Evolutionary conservation across 2,329 filamentous ascomycete species (phyloP).

Genomic region (Pseudogymnoascus verrucosus): DNA sequence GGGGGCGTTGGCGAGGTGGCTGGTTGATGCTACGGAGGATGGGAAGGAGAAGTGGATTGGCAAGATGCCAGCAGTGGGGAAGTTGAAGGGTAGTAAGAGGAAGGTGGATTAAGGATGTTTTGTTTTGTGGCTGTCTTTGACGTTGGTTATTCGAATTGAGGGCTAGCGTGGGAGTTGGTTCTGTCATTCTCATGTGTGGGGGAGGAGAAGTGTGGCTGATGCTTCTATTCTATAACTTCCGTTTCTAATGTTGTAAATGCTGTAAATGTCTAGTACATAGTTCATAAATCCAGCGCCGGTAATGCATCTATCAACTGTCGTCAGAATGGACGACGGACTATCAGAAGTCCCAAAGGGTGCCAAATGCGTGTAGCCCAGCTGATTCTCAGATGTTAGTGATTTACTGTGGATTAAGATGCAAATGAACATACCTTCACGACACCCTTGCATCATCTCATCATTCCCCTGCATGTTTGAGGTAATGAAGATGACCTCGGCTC

Average conservation of each 20-base stretch:
- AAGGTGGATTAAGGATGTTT: slow-evolving; percentile 16
- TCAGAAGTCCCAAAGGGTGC: slow-evolving; percentile 35
- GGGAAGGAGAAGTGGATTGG: slow-evolving; percentile 17
- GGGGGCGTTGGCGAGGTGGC: slow-evolving; percentile 20
- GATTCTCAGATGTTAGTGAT: slow-evolving; percentile 12
- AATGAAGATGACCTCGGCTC: slow-evolving; percentile 37
- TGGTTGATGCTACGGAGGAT: slow-evolving; percentile 20
- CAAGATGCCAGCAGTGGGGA: slow-evolving; percentile 14
- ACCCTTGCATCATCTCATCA: slow-evolving; percentile 37
- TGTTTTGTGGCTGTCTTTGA: background rate
- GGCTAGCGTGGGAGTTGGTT: too few species aligned
- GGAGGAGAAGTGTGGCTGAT: background rate
- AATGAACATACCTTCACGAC: slow-evolving; percentile 28
- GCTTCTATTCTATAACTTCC: background rate
- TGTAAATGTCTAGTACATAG: background rate
- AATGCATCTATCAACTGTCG: background rate
- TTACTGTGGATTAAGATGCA: background rate
- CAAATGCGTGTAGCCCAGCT: slow-evolving; percentile 33
- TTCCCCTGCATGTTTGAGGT: slow-evolving; percentile 35
- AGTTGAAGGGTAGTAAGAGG: slow-evolving; percentile 21
- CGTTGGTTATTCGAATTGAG: background rate
- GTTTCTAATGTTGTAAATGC: background rate
- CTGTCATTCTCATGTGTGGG: background rate
- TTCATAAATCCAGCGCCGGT: background rate
- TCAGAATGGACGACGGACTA: slow-evolving; percentile 6